phyloP scores from a whole-genome alignment of 352 stramenopile genomes.

The Peronospora belbahrii region DNA sequence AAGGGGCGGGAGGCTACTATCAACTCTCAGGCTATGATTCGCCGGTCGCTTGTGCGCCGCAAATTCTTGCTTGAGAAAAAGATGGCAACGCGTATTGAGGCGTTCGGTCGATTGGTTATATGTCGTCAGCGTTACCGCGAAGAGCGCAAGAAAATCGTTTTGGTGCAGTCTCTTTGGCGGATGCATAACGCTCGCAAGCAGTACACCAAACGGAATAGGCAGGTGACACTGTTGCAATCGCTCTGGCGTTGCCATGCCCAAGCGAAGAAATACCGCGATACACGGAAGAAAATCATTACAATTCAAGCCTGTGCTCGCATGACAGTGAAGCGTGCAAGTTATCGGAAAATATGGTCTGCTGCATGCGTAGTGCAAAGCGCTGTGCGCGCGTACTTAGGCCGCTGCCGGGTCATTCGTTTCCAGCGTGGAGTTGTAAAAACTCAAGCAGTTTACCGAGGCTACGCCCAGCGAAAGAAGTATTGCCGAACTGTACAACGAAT shows the following conservation, averaged over 20 bases:
- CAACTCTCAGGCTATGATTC: conserved; percentile 85
- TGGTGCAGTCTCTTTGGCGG: conserved; percentile 73
- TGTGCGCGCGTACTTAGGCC: conserved; percentile 63
- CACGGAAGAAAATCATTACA: conserved; percentile 49
- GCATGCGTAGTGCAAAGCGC: conserved; percentile 60
- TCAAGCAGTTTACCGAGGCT: conserved; percentile 58
- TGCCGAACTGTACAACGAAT: conserved; percentile 30
- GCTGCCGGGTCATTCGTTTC: conserved; percentile 51
- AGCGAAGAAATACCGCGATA: conserved; percentile 45
- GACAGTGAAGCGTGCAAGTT: conserved; percentile 46
- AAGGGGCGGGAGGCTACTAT: conserved; percentile 82
- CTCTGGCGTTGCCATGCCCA: conserved; percentile 69
- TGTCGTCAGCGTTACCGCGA: conserved; percentile 55
- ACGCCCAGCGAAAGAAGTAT: conserved; percentile 63
- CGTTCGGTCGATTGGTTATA: conserved; percentile 79
- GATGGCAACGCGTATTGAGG: conserved; percentile 81
- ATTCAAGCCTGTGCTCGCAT: conserved; percentile 64
- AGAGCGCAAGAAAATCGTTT: conserved; percentile 58
- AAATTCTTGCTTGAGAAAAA: conserved; percentile 81
- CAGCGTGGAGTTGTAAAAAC: conserved; percentile 57
- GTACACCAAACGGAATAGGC: conserved; percentile 36
- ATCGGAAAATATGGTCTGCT: conserved; percentile 41
- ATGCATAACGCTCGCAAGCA: conserved; percentile 61
- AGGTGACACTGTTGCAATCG: conserved; percentile 70
- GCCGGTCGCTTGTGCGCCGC: conserved; percentile 60